Base-by-base conservation (phyloP, 2,329 filamentous ascomycete species). In the Elsinoe australis region DNA sequence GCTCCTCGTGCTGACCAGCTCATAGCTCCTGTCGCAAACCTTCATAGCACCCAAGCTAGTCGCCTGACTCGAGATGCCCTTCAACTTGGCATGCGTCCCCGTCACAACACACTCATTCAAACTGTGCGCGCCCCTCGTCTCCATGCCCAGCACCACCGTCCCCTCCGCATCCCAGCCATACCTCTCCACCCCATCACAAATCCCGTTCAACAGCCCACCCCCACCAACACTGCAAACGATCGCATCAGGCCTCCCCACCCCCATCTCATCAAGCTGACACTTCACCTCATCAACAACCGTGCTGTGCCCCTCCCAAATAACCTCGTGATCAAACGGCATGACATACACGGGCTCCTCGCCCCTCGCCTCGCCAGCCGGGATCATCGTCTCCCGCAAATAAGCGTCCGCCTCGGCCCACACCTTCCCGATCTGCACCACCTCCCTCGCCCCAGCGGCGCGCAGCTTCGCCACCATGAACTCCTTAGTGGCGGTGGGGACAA, bases 141-240 rank as follows among this genome's bases (percentile, higher is more conserved):
- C 87, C 35, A 88, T 72, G 2, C 83, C 85, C 9, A 94, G 62
- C 7, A 94, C 74, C 15, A 71, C 67, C 47, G 55, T 72, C 17
- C 52, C 47, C 4, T 50, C 19, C 55, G 55, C 58, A 9, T 48
- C 39, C 53, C 62, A 61, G 15, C 56, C 56, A 5, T 62, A 53
- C 51, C 68, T 64, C 58, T 81, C 74, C 18, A 89, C 69, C 7
- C 83, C 85, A 60, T 81, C 71, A 65, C 85, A 78, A 49, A 94
- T 67, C 3, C 87, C 87, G 58, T 82, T 85, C 46, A 94, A 73
- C 17, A 94, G 67, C 0, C 87, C 87, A 12, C 87, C 87, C 7
- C 87, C 87, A 5, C 87, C 87, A 29, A 89, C 85, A 51, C 75
- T 83, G 65, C 85, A 90, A 35, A 92, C 75, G 9, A 94, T 71